Percentiles rank a stretch among this genome's conserved stretches.
These are phyloP conservation scores for Acidiella bohemica DNA, from an alignment of 495 filamentous ascomycete species.

Conservation along the genomic window DNA sequence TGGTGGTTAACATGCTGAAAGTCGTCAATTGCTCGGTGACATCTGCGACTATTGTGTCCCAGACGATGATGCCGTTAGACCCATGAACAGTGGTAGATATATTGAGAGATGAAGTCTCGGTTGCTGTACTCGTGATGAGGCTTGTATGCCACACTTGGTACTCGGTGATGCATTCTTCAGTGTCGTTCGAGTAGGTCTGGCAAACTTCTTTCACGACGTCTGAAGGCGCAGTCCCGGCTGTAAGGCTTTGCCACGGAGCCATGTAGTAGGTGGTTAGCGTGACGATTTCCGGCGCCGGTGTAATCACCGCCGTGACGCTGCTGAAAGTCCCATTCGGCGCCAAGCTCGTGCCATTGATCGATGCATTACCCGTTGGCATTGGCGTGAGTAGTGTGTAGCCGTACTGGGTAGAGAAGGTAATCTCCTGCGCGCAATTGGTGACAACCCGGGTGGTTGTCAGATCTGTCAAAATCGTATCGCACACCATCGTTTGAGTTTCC, in stretches of 20 bases:
- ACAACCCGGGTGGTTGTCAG: constrained; percentile 21
- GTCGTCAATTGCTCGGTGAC: constrained; percentile 24
- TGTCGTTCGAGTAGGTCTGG: constrained; percentile 15
- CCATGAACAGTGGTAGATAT: constrained; percentile 25
- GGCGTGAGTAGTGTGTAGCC: constrained; percentile 22
- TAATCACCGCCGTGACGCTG: constrained; percentile 14
- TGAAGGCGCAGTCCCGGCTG: constrained; percentile 16
- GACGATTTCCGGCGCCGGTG: constrained; percentile 21
- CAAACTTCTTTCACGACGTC: constrained; percentile 25
- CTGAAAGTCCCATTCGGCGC: constrained; percentile 1
- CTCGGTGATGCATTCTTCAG: constrained; percentile 22
- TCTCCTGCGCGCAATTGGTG: constrained; percentile 24
- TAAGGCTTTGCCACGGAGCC: constrained; percentile 26
- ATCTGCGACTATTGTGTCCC: constrained; percentile 21
- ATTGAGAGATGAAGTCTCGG: constrained; percentile 16
- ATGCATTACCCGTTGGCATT: constrained; percentile 8
- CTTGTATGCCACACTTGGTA: constrained; percentile 24
- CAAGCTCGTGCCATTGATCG: background rate
- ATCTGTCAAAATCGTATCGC: constrained; percentile 25
- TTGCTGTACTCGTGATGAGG: constrained; percentile 20
- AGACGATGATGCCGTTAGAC: constrained; percentile 19
- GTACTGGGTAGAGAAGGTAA: constrained; percentile 28
- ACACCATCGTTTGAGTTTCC: constrained; percentile 22
- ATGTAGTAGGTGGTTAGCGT: constrained; percentile 25
- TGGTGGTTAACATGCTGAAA: constrained; percentile 20